These are phyloP conservation scores for Vanrija humicola DNA, from an alignment of 1,284 basidiomycete species.

Conservation along the genomic window DNA sequence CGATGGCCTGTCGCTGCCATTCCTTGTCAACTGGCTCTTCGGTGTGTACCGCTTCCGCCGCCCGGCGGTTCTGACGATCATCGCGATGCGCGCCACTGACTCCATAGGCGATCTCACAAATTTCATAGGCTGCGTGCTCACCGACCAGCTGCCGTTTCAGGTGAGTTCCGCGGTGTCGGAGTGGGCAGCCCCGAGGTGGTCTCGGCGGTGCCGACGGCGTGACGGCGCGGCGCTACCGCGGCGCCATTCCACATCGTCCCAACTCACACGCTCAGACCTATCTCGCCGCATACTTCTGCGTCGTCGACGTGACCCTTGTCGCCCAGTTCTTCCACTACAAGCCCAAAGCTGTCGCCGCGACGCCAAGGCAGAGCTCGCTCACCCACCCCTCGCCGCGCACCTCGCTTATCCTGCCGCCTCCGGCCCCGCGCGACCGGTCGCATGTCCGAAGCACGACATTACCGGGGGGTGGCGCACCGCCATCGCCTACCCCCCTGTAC, in stretches of 20 bases:
- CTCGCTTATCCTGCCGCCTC: not conserved
- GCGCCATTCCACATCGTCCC: not conserved
- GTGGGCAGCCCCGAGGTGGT: too few species aligned
- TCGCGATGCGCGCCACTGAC: not conserved
- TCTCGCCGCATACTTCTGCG: slow-evolving; percentile 81
- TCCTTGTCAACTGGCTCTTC: slow-evolving; percentile 82
- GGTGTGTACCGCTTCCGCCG: slow-evolving; percentile 54
- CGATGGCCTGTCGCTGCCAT: slow-evolving; percentile 81
- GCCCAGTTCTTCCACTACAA: slow-evolving; percentile 74
- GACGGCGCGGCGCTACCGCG: too few species aligned
- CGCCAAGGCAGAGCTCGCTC: slow-evolving; percentile 2
- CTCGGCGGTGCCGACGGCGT: too few species aligned
- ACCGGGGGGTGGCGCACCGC: too few species aligned
- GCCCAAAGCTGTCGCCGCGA: slow-evolving; percentile 2
- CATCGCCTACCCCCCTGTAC: not conserved
- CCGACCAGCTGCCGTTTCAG: slow-evolving; percentile 89
- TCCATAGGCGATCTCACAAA: slow-evolving; percentile 78
- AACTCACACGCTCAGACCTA: slow-evolving; percentile 59
- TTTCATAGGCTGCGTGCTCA: slow-evolving; percentile 78
- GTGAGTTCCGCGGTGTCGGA: slow-evolving; percentile 51
- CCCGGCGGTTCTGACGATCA: not conserved
- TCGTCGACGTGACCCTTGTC: slow-evolving; percentile 69
- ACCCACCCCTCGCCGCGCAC: slow-evolving; percentile 5
- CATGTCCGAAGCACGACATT: too few species aligned
- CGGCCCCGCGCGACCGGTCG: not conserved